Evolutionary conservation across 768 basidiomycete species (phyloP).

Genomic region (Trametes villosa): DNA sequence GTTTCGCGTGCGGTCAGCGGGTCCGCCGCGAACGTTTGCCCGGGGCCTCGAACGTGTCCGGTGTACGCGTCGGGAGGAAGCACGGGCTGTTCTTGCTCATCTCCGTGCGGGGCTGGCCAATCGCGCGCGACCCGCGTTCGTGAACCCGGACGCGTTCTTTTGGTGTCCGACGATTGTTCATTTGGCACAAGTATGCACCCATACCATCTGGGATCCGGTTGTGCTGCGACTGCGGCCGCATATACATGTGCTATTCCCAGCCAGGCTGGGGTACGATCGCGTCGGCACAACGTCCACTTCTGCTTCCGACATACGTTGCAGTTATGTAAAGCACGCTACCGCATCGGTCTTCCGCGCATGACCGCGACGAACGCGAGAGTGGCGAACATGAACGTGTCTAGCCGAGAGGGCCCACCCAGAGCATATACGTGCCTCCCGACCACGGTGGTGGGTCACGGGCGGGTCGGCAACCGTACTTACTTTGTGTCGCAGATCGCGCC

Average conservation of each 20-base stretch:
- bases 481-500: not conserved
- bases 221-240: too few species aligned
- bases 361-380: not conserved
- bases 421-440: too few species aligned
- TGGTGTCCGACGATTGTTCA: too few species aligned
- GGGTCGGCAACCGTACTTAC: too few species aligned
- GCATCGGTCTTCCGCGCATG: not conserved
- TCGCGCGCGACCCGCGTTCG: not conserved
- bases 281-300: too few species aligned
- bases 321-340: not conserved
- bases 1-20: conserved; percentile 1
- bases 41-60: conserved; percentile 12
- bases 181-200: too few species aligned
- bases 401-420: too few species aligned
- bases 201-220: too few species aligned
- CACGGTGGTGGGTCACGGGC: too few species aligned
- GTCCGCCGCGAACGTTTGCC: conserved; percentile 4
- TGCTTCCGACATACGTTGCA: not conserved
- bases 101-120: not conserved
- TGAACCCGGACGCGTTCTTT: not conserved
- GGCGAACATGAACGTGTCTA: not conserved
- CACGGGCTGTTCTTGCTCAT: not conserved
- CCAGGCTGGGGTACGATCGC: too few species aligned
- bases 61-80: not conserved
- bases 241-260: too few species aligned